Evolutionary conservation across 371 early-diverging fungal genomes (phyloP), one percentile per base, ranked within the genome.

Genomic region (Rhizopus sp.): DNA sequence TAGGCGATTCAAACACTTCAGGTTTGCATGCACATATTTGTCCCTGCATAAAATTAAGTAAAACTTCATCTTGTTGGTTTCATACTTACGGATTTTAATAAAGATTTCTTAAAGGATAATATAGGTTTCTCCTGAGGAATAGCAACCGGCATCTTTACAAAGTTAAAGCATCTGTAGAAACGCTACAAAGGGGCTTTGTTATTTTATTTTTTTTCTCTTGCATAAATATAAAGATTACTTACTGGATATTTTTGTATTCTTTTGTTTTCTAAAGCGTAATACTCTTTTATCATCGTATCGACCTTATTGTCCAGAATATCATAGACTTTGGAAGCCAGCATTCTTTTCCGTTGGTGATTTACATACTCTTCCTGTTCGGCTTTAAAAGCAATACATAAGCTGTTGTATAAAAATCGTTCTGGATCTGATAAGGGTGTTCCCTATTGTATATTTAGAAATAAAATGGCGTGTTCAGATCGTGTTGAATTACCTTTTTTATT

Each of bases 281-380:
- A 23, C 8, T 50, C 50, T 17, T 51, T 13, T 29, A 49, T 17
- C 30, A 55, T 50, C 23, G 32, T 32, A 3, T 51, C 40, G 1
- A 59, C 34, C 12, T 50, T 47, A 8, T 8, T 17, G 34, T 59
- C 52, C 17, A 59, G 30, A 8, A 15, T 45, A 33, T 55, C 33
- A 30, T 59, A 59, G n/a, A 56, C 33, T 5, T 52, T 57, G 41
- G 56, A 55, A 7, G 23, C 32, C 6, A 40, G 13, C 9, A 44
- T 35, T 16, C 39, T 23, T 35, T 41, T 33, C 6, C 46, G 34
- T 37, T 63, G 63, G 1, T 53, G 9, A 7, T 42, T 40, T 12
- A 63, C 30, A 29, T 53, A 63, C 3, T 58, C 42, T 3, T 53
- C 38, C 13, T 63, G 52, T 42, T 63, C 63, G 8, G n/a, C 29